Base-by-base conservation (phyloP, 495 filamentous ascomycete genomes). In the Penicillium egyptiacum region DNA sequence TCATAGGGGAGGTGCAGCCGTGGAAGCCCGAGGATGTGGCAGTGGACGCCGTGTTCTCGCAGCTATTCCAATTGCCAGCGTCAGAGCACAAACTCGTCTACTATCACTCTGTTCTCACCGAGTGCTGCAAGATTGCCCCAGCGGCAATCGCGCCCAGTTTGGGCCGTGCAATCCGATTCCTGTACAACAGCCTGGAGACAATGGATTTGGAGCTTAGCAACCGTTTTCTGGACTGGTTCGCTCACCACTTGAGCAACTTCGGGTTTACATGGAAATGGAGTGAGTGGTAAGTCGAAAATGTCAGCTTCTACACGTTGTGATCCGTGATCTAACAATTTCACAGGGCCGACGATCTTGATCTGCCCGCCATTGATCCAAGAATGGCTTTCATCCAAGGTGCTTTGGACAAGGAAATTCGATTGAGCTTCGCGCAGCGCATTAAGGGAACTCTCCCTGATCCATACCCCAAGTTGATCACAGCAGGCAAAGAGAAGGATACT, bases 211-310 rank as follows among this genome's bases (percentile, higher is more conserved):
- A 99, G 73, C 74, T 99, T 37, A 81, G 75, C 55, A 86, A 89
- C 69, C 86, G 94, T 16, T 98, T 97, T 74, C 78, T 95, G 66
- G 94, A 98, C 69, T 99, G 94, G 94, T 99, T 99, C 65, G 82
- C 92, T 14, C 95, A 99, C 66, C 94, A 99, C 76, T 70, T 99
- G 62, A 96, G 91, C 71, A 99, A 99, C 74, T 99, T 98, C 65
- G 94, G 96, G 39, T 99, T 98, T 65, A 94, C 95, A 4, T 99
- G 94, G 94, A 98, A 98, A 75, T 99, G 94, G 94, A 88, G 88
- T 19, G 94, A 99, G 75, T 99, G 94, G 94, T 86, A 67, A 70
- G 80, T 70, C 10, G 26, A 31, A 2, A 40, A 9, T 26, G 8
- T 16, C 42, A 37, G 11, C 31, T 43, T 28, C 17, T 1, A 11